Base-by-base conservation (phyloP, 345 rosid species). In the Diplotaxis tenuifolia region DNA sequence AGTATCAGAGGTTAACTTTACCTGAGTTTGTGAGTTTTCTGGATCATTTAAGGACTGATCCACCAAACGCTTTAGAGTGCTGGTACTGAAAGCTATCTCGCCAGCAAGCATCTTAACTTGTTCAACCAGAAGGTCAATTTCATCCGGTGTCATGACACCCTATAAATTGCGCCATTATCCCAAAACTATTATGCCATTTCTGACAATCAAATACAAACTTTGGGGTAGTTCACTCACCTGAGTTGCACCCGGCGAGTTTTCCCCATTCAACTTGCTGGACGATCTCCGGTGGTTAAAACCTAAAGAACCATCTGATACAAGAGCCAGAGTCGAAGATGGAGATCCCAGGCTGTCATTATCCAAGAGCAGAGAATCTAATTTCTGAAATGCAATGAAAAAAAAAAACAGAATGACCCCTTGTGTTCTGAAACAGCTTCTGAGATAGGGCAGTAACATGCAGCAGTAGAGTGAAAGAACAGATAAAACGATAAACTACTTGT, bases 61-160 rank as follows among this genome's bases (percentile, higher is more conserved):
- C 58, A 89, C 83, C 75, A 92, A 81, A 72, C 99, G 98, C 83
- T 96, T 96, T 70, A 96, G 85, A 47, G 98, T 92, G 82, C 99
- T 96, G 4, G 84, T 85, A 80, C 96, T 78, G 70, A 96, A 90
- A 36, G 98, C 99, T 77, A 96, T 84, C 83, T 96, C 99, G 68
- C 89, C 99, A 65, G 99, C 98, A 78, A 92, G 95, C 96, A 96
- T 90, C 83, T 96, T 96, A 52, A 92, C 99, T 83, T 96, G 99
- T 86, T 96, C 98, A 52, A 88, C 95, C 9, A 92, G 88, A 78
- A 96, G 99, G 69, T 96, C 99, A 82, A 89, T 90, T 87, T 96
- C 92, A 83, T 96, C 98, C 16, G 92, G 84, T 7, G 97, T 78
- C 81, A 90, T 81, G 81, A 78, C 86, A 56, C 86, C 93, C 99